phyloP scores from a whole-genome alignment of 768 basidiomycete species.

The Neoboletus brunneissimus region DNA sequence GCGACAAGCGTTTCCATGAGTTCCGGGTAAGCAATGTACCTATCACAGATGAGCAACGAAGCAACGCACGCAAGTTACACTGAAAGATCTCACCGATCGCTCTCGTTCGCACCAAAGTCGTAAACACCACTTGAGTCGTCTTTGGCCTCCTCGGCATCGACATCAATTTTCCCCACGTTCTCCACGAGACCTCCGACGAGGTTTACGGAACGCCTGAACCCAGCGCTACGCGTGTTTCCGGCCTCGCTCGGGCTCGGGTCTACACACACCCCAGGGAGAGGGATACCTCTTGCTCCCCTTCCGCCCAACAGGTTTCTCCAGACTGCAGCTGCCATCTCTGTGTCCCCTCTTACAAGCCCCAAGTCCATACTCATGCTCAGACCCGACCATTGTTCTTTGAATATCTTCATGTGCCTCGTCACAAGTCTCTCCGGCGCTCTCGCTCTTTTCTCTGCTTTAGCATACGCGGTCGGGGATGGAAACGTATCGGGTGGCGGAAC shows the following conservation, averaged over 20 bases:
- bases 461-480: conserved; percentile 26
- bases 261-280: conserved; percentile 24
- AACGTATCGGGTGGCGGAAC: conserved; percentile 26
- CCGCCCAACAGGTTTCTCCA: conserved; percentile 93
- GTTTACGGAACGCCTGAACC: conserved; percentile 64
- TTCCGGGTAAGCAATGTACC: conserved; percentile 72
- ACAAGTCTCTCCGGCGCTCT: conserved; percentile 77
- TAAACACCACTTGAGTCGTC: conserved; percentile 74
- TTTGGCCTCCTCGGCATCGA: conserved; percentile 54
- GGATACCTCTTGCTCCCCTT: conserved; percentile 73
- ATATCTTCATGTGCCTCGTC: conserved; percentile 84
- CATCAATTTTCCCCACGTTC: conserved; percentile 54
- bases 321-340: conserved; percentile 79
- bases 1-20: conserved; percentile 66
- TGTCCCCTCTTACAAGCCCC: conserved; percentile 70
- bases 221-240: conserved; percentile 2
- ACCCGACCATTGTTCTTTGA: conserved; percentile 90
- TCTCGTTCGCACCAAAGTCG: conserved; percentile 59
- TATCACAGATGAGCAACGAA: conserved; percentile 32
- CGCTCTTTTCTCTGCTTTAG: conserved; percentile 32
- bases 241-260: conserved; percentile 3
- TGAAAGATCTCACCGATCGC: conserved; percentile 24
- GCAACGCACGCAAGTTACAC: not conserved
- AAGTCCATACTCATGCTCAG: conserved; percentile 77
- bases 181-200: conserved; percentile 66